These are phyloP conservation scores for Aureobasidium subglaciale DNA, from an alignment of 2,329 filamentous ascomycete genomes.

Conservation along the genomic window DNA sequence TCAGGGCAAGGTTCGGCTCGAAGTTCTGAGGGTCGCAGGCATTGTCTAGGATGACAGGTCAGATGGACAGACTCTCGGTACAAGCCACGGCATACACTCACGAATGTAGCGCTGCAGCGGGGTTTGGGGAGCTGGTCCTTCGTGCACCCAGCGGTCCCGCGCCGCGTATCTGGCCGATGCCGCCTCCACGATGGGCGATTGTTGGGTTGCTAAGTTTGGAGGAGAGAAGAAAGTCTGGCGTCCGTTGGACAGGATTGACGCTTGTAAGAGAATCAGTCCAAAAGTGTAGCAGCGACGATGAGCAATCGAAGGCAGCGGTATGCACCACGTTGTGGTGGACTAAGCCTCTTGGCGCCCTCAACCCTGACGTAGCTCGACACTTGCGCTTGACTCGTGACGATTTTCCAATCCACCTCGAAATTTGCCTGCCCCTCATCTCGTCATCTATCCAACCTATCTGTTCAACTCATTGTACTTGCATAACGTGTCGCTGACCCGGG, in stretches of 20 bases:
- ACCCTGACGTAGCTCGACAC: neutral
- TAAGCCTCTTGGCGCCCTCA: neutral
- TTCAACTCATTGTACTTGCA: neutral
- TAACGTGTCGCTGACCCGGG: neutral
- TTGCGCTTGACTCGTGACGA: neutral
- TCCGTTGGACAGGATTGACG: neutral
- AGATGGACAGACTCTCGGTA: neutral
- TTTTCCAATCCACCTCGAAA: neutral
- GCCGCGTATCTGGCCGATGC: slow-evolving; percentile 91
- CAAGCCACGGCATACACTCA: slow-evolving; percentile 31
- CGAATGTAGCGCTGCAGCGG: slow-evolving; percentile 90
- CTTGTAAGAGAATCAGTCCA: no score
- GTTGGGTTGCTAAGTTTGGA: neutral
- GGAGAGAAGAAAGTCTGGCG: neutral
- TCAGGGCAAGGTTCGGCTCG: slow-evolving; percentile 92
- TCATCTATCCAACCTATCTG: neutral
- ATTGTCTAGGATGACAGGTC: slow-evolving; percentile 50
- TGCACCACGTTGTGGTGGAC: slow-evolving; percentile 4
- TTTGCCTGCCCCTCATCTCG: slow-evolving; percentile 5
- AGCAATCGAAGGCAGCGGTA: neutral
- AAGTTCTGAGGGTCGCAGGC: slow-evolving; percentile 96
- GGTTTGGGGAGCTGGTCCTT: slow-evolving; percentile 69
- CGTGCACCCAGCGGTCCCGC: slow-evolving; percentile 84
- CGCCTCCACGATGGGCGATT: slow-evolving; percentile 62
- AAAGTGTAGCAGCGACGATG: neutral